These are phyloP conservation scores for Sporodiniella umbellata DNA, from an alignment of 371 early-diverging fungal genomes.

Conservation along the genomic window DNA sequence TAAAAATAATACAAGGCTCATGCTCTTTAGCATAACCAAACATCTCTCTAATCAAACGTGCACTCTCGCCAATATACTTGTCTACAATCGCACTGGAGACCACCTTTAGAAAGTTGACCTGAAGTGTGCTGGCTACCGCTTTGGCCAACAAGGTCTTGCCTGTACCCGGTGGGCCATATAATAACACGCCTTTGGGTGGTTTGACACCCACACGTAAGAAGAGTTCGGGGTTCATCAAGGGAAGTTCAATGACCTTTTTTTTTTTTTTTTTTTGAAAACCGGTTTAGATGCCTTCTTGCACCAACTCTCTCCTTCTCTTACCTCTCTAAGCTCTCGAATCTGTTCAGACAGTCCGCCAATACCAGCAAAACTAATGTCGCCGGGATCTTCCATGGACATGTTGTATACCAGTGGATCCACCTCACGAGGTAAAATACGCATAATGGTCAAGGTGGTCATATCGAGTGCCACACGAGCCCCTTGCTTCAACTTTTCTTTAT, in stretches of 20 bases:
- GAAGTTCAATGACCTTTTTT: constrained; percentile 89
- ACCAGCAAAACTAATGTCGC: constrained; percentile 93
- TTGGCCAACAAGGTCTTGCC: constrained; percentile 93
- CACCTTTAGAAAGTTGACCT: constrained; percentile 97
- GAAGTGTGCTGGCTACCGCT: constrained; percentile 97
- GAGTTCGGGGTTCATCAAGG: constrained; percentile 98
- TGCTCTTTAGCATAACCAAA: constrained; percentile 99
- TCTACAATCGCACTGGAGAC: constrained; percentile 99
- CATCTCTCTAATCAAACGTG: constrained; percentile 98
- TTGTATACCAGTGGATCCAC: constrained; percentile 99
- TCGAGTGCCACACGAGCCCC: constrained; percentile 98
- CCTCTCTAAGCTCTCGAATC: constrained; percentile 98
- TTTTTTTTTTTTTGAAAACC: neutral
- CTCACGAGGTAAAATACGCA: constrained; percentile 98
- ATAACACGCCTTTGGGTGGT: constrained; percentile 97
- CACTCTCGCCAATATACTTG: constrained; percentile 99
- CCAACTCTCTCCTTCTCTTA: constrained; percentile 18
- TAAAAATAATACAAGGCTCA: constrained; percentile 99
- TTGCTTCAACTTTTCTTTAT: constrained; percentile 90
- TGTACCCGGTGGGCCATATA: constrained; percentile 99
- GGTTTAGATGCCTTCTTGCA: too few relatives aligned
- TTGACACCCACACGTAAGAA: constrained; percentile 98
- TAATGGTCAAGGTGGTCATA: constrained; percentile 99
- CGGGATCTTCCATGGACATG: constrained; percentile 99
- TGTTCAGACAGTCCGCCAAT: constrained; percentile 98